phyloP scores from a whole-genome alignment of 2,329 filamentous ascomycete genomes.

The Talaromyces sp. region DNA sequence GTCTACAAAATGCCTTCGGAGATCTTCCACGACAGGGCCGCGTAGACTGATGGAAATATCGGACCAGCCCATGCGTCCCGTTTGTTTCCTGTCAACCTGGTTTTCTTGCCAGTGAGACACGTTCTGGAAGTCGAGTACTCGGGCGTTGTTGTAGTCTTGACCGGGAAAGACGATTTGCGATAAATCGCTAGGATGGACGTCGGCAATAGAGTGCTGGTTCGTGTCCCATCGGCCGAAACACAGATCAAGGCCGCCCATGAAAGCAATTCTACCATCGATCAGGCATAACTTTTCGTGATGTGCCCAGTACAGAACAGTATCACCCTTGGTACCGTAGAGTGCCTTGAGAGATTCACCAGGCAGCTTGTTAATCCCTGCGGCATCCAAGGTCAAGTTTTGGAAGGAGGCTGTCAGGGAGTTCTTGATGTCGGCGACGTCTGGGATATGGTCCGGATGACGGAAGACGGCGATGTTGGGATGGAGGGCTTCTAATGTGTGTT shows the following conservation, averaged over 20 bases:
- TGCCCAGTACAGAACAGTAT: constrained; percentile 82
- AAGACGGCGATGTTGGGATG: constrained; percentile 86
- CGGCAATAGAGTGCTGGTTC: constrained; percentile 77
- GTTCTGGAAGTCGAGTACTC: constrained; percentile 74
- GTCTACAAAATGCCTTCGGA: constrained; percentile 73
- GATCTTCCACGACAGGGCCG: constrained; percentile 68
- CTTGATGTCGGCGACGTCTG: constrained; percentile 63
- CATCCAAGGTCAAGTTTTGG: constrained; percentile 52
- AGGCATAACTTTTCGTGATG: constrained; percentile 89
- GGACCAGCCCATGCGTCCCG: constrained; percentile 87
- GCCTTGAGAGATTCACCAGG: constrained; percentile 69
- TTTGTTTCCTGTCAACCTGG: constrained; percentile 73
- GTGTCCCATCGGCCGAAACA: constrained; percentile 89
- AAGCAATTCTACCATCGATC: constrained; percentile 70
- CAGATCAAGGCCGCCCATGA: constrained; percentile 88
- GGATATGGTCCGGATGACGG: constrained; percentile 81
- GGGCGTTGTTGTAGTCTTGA: constrained; percentile 89
- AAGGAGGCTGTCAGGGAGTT: constrained; percentile 53
- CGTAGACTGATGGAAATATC: constrained; percentile 73
- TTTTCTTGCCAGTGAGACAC: constrained; percentile 78
- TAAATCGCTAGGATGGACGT: constrained; percentile 73
- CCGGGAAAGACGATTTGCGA: constrained; percentile 76
- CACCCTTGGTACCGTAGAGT: constrained; percentile 75
- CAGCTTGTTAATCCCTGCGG: constrained; percentile 56
- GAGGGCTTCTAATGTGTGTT: constrained; percentile 67